Base-by-base conservation (phyloP, 768 basidiomycete species). In the Pisolithus tinctorius region DNA sequence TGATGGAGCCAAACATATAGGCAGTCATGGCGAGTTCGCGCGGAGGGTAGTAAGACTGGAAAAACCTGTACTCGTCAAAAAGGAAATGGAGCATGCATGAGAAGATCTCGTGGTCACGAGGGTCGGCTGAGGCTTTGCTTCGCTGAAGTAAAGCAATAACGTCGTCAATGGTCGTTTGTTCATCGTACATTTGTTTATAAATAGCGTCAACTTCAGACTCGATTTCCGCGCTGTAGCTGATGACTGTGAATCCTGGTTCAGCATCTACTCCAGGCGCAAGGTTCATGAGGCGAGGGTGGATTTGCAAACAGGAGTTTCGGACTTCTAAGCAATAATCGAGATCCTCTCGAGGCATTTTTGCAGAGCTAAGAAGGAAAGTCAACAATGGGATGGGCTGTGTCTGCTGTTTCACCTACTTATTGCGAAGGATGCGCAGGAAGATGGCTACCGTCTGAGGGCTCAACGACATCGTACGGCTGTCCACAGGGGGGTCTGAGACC, bases 21-120 rank as follows among this genome's bases (percentile, higher is more conserved):
- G 90, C 96, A 6, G 96, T 98, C 84, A 98, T 93, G 48, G 85
- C 83, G 43, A 98, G 78, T 71, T 98, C 93, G 57, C 93, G 88
- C 37, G 88, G 77, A 25, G 96, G 96, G 62, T 93, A 93, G 70
- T 87, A 96, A 38, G 88, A 87, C 64, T 95, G 92, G 82, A 98
- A 96, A 77, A 97, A 99, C 63, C 93, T 94, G 82, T 96, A 96
- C 72, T 99, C 96, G 81, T 98, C 96, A 71, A 99, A 97, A 41
- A 99, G 81, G 76, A 96, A 95, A 74, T 97, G 94, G 47, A 99
- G 85, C 84, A 96, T 96, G 81, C 93, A 97, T n/a, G 93, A 96
- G 65, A 97, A 97, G 55, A 96, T 82, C 70, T 98, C 93, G 65
- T 95, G 92, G 59, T 97, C 93, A 50, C 84, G 83, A 42, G 84